These are phyloP conservation scores for Calonectria crousiana DNA, from an alignment of 2,329 filamentous ascomycete species.

Conservation along the genomic window DNA sequence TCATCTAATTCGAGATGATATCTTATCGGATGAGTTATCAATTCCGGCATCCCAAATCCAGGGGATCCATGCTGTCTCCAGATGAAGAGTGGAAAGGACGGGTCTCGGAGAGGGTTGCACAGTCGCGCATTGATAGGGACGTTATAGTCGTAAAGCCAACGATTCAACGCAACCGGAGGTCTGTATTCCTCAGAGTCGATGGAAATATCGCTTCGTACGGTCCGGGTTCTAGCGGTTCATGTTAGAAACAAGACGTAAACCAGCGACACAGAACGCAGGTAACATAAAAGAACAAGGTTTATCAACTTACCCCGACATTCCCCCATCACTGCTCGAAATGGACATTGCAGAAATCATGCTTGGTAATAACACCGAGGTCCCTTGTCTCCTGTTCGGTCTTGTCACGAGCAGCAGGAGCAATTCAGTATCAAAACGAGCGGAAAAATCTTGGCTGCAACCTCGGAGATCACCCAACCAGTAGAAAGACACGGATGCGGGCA, in stretches of 20 bases:
- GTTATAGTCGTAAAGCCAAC: constrained; percentile 1
- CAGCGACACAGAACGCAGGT: too few relatives aligned
- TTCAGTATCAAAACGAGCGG: not conserved
- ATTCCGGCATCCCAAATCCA: not conserved
- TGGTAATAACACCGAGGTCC: not conserved
- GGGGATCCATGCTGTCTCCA: not conserved
- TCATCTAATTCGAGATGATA: not conserved
- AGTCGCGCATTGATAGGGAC: constrained; percentile 4
- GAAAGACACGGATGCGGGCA: not conserved
- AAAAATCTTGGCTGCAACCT: not conserved
- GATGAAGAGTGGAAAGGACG: not conserved
- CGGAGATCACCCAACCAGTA: not conserved
- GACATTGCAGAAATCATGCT: not conserved
- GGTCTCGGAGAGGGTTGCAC: not conserved
- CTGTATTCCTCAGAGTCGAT: not conserved
- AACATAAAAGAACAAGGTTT: too few relatives aligned
- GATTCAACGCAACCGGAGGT: not conserved
- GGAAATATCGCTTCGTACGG: not conserved
- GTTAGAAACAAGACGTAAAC: not conserved
- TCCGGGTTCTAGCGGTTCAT: not conserved
- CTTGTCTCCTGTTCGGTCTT: not conserved
- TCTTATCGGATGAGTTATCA: not conserved
- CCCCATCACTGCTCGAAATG: not conserved
- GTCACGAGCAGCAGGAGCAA: not conserved
- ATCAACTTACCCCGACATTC: not conserved